Evolutionary conservation across 139 green algal species (phyloP).

Genomic region (Chlamydomonas sphaeroides): DNA sequence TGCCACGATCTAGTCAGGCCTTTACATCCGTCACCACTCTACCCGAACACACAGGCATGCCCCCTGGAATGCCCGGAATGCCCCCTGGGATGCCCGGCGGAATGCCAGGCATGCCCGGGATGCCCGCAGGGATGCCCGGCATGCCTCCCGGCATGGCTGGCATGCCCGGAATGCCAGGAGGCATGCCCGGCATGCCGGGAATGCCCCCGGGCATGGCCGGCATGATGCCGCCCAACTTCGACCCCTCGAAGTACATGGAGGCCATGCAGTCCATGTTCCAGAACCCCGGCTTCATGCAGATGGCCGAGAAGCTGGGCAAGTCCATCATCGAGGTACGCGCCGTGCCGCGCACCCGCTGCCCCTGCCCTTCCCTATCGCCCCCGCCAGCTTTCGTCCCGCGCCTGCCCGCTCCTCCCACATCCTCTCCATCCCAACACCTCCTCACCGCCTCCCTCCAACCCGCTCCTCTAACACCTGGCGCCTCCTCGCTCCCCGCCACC

Average conservation of each 20-base stretch:
- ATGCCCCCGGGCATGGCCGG: slow-evolving; percentile 42
- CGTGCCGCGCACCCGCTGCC: too few species aligned
- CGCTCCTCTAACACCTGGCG: too few species aligned
- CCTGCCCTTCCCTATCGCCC: too few species aligned
- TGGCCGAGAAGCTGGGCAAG: slow-evolving; percentile 88
- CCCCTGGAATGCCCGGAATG: slow-evolving; percentile 28
- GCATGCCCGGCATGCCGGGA: slow-evolving; percentile 32
- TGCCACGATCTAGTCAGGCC: background rate
- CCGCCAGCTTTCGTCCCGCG: too few species aligned
- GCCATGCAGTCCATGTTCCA: slow-evolving; percentile 83
- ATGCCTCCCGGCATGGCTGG: slow-evolving; percentile 3
- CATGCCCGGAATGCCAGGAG: background rate
- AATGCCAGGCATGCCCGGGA: background rate
- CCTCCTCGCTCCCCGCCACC: too few species aligned
- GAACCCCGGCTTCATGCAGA: slow-evolving; percentile 86
- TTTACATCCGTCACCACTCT: too few species aligned
- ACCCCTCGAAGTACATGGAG: slow-evolving; percentile 80
- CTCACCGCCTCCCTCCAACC: too few species aligned
- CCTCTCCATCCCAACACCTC: too few species aligned
- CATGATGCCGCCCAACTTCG: slow-evolving; percentile 50
- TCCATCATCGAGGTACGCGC: slow-evolving; percentile 79
- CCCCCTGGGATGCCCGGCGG: too few species aligned
- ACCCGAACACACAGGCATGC: background rate
- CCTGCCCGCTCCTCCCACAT: too few species aligned
- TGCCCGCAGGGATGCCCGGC: background rate